Evolutionary conservation across 140 eudicot species (phyloP).

Genomic region (Bidens hawaiensis): DNA sequence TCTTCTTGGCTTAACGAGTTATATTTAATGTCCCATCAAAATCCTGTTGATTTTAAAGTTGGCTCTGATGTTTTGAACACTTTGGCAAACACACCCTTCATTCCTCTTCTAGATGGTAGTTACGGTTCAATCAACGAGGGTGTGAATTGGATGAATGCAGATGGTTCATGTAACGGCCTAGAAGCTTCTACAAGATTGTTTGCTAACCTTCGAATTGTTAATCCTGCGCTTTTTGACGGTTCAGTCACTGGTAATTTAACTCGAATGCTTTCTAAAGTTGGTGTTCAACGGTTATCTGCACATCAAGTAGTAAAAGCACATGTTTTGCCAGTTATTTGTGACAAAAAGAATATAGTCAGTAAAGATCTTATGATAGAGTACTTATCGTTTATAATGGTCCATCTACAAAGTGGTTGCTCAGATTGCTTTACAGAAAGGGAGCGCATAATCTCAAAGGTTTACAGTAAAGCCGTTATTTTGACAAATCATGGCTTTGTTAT

Average conservation of each 20-base stretch:
- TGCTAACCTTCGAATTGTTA: slow-evolving; percentile 57
- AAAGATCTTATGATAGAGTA: slow-evolving; percentile 59
- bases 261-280: slow-evolving; percentile 62
- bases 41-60: slow-evolving; percentile 13
- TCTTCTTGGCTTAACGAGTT: slow-evolving; percentile 63
- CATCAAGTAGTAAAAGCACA: slow-evolving; percentile 76
- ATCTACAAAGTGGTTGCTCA: slow-evolving; percentile 60
- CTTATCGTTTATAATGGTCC: slow-evolving; percentile 69
- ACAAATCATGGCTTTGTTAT: slow-evolving; percentile 72
- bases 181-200: slow-evolving; percentile 53
- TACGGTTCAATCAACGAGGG: slow-evolving; percentile 60
- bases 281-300: slow-evolving; percentile 65
- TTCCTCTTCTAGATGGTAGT: slow-evolving; percentile 71
- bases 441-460: slow-evolving; percentile 50
- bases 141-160: slow-evolving; percentile 70
- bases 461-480: slow-evolving; percentile 48
- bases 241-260: slow-evolving; percentile 35
- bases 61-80: slow-evolving; percentile 38
- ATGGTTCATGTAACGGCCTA: slow-evolving; percentile 26
- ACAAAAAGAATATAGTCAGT: slow-evolving; percentile 23
- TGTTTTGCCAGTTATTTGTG: slow-evolving; percentile 63
- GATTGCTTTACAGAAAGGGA: slow-evolving; percentile 58
- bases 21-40: slow-evolving; percentile 34
- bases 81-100: slow-evolving; percentile 55
- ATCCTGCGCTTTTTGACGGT: slow-evolving; percentile 54